phyloP scores from a whole-genome alignment of 768 basidiomycete species.

The Termitomyces sp. region DNA sequence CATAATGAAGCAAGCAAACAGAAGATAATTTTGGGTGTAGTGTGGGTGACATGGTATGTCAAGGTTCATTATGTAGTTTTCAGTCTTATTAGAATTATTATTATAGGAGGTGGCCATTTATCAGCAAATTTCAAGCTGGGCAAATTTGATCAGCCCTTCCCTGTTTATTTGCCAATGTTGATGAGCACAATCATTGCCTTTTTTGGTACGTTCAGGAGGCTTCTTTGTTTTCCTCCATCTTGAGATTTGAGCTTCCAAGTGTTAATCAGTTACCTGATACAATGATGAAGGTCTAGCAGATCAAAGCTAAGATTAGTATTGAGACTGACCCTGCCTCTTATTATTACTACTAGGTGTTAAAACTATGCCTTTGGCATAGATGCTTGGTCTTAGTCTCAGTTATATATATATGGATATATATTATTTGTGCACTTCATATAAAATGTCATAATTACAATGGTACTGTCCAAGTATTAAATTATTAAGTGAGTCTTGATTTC shows the following conservation, averaged over 20 bases:
- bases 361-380: too few species aligned
- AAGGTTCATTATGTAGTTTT: neutral
- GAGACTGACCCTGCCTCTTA: neutral
- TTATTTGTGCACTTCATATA: too few species aligned
- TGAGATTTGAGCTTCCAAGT: neutral
- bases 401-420: too few species aligned
- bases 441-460: too few species aligned
- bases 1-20: neutral
- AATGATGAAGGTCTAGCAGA: neutral
- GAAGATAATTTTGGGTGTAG: neutral
- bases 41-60: neutral
- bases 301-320: neutral
- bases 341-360: too few species aligned
- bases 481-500: too few species aligned
- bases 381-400: too few species aligned
- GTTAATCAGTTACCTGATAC: neutral
- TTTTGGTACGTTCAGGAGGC: neutral
- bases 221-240: neutral
- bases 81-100: neutral
- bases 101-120: neutral
- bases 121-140: neutral
- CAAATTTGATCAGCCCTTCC: too few species aligned
- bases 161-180: neutral
- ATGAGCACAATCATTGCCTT: neutral
- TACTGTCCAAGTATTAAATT: too few species aligned